phyloP scores from a whole-genome alignment of 2,329 filamentous ascomycete species.

The Calonectria leucothoes region DNA sequence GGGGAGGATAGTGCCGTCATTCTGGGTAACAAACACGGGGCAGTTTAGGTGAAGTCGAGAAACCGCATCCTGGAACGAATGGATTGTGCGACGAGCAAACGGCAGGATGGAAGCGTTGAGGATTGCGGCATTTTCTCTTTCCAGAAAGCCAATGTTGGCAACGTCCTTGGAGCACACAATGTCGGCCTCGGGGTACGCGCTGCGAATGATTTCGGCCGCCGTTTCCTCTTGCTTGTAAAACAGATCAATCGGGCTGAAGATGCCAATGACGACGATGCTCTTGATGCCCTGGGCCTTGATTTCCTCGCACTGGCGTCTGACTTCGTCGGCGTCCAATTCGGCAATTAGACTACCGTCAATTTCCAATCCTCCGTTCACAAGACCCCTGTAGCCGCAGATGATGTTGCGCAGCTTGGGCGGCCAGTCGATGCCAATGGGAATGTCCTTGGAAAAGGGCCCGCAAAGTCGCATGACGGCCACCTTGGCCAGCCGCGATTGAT shows the following conservation, averaged over 20 bases:
- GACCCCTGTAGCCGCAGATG: constrained; percentile 55
- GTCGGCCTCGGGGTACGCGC: neutral
- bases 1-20: constrained; percentile 69
- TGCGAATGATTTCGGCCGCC: neutral
- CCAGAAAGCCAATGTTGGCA: constrained; percentile 61
- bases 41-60: constrained; percentile 58
- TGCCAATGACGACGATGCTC: constrained; percentile 4
- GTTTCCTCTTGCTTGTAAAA: neutral
- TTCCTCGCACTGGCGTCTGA: neutral
- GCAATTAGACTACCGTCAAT: constrained; percentile 59
- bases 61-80: constrained; percentile 64
- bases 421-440: constrained; percentile 63
- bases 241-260: constrained; percentile 6
- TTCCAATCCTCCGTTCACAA: constrained; percentile 60
- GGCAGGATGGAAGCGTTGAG: constrained; percentile 69
- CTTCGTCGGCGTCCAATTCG: constrained; percentile 28
- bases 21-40: constrained; percentile 69
- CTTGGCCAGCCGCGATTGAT: constrained; percentile 55
- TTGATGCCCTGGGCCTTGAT: constrained; percentile 6
- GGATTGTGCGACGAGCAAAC: constrained; percentile 67
- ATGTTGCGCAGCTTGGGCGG: constrained; percentile 57
- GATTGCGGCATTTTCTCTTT: constrained; percentile 72
- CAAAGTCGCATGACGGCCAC: constrained; percentile 66
- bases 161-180: constrained; percentile 9
- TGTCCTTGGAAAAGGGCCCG: constrained; percentile 60